Evolutionary conservation across 2,329 filamentous ascomycete species (phyloP), one percentile per base, ranked within the genome.

Genomic region (Scopulariopsis brevicaulis): DNA sequence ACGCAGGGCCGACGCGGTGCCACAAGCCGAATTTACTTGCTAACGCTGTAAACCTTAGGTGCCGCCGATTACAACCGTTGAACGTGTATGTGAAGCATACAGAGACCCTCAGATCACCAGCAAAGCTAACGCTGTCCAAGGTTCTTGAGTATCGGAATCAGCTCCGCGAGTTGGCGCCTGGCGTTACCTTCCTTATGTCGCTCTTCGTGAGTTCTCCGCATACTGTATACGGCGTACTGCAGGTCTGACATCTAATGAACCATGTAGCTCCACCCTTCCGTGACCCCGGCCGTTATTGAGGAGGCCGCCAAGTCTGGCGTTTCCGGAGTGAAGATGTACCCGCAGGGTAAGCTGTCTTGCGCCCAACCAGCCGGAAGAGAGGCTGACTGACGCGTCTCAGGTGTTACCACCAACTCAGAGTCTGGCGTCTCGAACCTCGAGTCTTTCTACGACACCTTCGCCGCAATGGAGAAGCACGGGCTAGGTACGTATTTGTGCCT

Each of bases 391-490:
- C 58, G 54, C 53, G 18, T 7, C 35, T 2, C 34, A 72, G 81
- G 82, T 11, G 80, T 82, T 2, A 87, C 83, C 1, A 87, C 84
- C 54, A 86, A 86, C 70, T 85, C 82, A 24, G 77, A 81, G 54
- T 82, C 81, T 28, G 89, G 89, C 14, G 87, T 92, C 25, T 74
- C 87, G 18, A 81, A 83, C 59, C 83, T 89, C 65, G 82, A 84
- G 60, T 73, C 78, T 35, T 93, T 90, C 73, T 87, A 88, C 67
- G 82, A 84, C 7, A 88, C 93, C 15, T 96, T 97, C 67, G 81
- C 79, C n/a, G 88, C 89, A 63, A 96, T 97, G 92, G 87, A 96
- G 68, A 75, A 85, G 60, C 83, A 91, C 63, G 84, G 86, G 63
- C 77, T 96, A 68, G 46, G 46, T 50, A 50, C 24, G 46, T 22